A percentile compares a stretch with the other conserved stretches of the same genome.
phyloP scores from a whole-genome alignment of 768 basidiomycete species.

The Pleurotus tuber-regium region DNA sequence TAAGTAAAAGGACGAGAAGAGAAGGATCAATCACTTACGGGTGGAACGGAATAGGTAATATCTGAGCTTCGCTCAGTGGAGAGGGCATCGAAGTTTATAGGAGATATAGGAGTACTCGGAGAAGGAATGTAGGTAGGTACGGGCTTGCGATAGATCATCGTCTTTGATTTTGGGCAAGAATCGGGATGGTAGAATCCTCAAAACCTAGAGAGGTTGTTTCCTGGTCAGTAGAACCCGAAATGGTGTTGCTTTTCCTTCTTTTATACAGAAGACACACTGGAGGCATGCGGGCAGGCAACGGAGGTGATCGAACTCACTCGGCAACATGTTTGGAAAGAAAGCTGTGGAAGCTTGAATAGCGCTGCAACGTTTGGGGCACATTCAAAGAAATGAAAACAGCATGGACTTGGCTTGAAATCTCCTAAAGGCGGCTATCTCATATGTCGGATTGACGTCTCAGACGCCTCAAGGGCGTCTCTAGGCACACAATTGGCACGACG shows the following conservation, averaged over 20 bases:
- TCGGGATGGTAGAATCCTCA: slow-evolving; percentile 28
- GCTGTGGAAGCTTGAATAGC: slow-evolving; percentile 1
- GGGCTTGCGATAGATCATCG: slow-evolving; percentile 69
- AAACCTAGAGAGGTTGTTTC: slow-evolving; percentile 7
- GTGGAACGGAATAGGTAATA: slow-evolving; percentile 1
- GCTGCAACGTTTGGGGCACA: slow-evolving; percentile 5
- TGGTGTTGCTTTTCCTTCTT: not conserved
- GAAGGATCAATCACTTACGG: slow-evolving; percentile 2
- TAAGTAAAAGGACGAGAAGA: not conserved
- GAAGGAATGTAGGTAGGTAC: slow-evolving; percentile 67
- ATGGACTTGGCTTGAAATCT: not conserved
- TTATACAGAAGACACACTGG: not conserved
- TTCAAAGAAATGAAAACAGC: slow-evolving; percentile 1
- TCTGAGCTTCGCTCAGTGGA: not conserved
- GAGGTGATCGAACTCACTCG: slow-evolving; percentile 5
- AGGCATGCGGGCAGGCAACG: slow-evolving; percentile 3
- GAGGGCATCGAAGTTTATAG: slow-evolving; percentile 9
- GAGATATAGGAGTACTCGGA: slow-evolving; percentile 44
- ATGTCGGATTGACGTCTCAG: too few species aligned
- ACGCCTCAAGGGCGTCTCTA: too few species aligned
- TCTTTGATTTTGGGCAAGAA: slow-evolving; percentile 5
- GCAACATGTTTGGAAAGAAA: slow-evolving; percentile 6
- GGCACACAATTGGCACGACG: too few species aligned
- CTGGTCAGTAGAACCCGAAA: slow-evolving; percentile 1
- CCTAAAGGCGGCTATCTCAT: too few species aligned